Conservation (phyloP, 371 early-diverging fungal species). For the Syncephalastrum contaminatum region DNA sequence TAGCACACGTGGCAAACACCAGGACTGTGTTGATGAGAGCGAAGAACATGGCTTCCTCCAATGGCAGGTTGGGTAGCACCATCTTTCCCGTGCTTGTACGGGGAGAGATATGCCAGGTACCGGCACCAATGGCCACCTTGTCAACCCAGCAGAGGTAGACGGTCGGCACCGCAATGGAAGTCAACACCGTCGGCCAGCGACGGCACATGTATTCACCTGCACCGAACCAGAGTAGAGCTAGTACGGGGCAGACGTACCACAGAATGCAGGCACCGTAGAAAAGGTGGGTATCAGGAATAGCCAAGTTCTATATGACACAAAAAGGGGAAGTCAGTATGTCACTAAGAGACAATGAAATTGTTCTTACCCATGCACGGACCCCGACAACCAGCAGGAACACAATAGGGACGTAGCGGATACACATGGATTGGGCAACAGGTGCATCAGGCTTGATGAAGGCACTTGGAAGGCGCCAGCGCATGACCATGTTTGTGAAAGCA, state of each 20-base stretch:
- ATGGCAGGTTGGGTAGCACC: conserved; percentile 46
- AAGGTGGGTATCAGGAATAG: conserved; percentile 36
- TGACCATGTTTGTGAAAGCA: conserved; percentile 38
- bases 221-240: conserved; percentile 57
- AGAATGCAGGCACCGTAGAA: conserved; percentile 62
- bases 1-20: conserved; percentile 59
- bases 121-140: conserved; percentile 47
- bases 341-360: not conserved
- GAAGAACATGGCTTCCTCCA: conserved; percentile 68
- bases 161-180: conserved; percentile 45
- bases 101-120: conserved; percentile 55
- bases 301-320: conserved; percentile 17
- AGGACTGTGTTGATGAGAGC: conserved; percentile 52
- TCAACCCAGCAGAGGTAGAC: conserved; percentile 56
- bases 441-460: conserved; percentile 31
- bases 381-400: conserved; percentile 25
- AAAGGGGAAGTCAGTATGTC: not conserved
- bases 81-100: conserved; percentile 49
- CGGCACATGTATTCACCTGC: conserved; percentile 55
- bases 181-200: conserved; percentile 25
- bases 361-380: conserved; percentile 43
- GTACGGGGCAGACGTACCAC: conserved; percentile 53
- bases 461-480: conserved; percentile 45
- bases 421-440: conserved; percentile 20
- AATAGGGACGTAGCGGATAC: conserved; percentile 37